Base-by-base conservation (phyloP, 148 eudicot genomes). In the Camellia lanceoleosa region DNA sequence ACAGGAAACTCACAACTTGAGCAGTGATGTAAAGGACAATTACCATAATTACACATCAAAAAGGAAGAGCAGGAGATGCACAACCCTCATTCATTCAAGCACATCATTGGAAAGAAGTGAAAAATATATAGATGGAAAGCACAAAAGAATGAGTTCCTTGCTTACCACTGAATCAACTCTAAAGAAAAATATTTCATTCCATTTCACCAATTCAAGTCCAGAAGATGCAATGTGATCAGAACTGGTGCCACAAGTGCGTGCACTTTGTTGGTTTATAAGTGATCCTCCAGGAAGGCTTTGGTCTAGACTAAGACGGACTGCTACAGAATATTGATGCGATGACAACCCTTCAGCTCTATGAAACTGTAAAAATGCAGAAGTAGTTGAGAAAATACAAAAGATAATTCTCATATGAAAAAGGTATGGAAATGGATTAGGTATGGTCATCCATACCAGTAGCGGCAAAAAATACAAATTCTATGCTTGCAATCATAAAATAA, bases 171-270 rank as follows among this genome's bases (percentile, higher is more conserved):
- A 87, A 77, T 91, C 95, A 81, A 89, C 85, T 90, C 86, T 96
- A 76, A 96, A 96, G 91, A 93, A 96, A 83, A 96, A 96, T 68
- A 82, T 86, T 91, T 96, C 99, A 81, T 89, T 86, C 99, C 99
- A 96, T 76, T 85, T 87, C 71, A 96, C 92, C 74, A 77, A 81
- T 79, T 85, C 95, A 65, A 86, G 74, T 74, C 90, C 91, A 59
- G 93, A 78, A 80, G 92, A 83, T 79, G 63, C 66, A 55, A 77
- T 68, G 68, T 56, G 47, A 82, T 81, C 87, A n/a, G 97, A 86
- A 77, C 84, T 83, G 81, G 84, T 81, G 49, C 97, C 98, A 81
- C 89, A 76, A 20, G 99, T 96, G 42, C 98, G 98, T 65, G 92
- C 99, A 85, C 88, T 89, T 88, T 93, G 99, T 84, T 90, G 90